Base-by-base conservation (phyloP, 257 asterid species). In the Handroanthus guayacan region DNA sequence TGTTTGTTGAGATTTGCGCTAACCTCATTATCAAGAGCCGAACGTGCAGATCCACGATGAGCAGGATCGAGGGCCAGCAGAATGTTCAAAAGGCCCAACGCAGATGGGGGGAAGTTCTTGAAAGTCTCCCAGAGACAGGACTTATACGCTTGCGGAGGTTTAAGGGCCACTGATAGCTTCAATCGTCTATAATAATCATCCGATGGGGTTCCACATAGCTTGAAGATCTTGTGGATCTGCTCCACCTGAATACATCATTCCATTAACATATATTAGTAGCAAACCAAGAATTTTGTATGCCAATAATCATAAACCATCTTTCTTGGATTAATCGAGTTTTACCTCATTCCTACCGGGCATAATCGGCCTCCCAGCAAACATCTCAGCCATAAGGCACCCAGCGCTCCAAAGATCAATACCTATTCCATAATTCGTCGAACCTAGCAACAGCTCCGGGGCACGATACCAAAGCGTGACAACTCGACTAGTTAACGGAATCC, bases 401-500 rank as follows among this genome's bases (percentile, higher is more conserved):
- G 79, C 96, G 43, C 98, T 93, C 98, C 97, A 93, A 16, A 93
- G 89, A 86, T 93, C 98, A 47, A 89, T 88, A 0, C 93, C 97
- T 25, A 72, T 43, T 20, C 97, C 97, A 76, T 93, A 93, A 12
- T 93, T 92, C 0, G 96, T 91, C 5, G 97, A 79, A 9, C 97
- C 98, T 8, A 93, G 36, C n/a, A 93, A 84, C 31, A 93, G 85
- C 86, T 93, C 97, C 0, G 96, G 97, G 5, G 97, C 96, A 73
- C 97, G 71, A 11, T 93, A 91, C 98, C 98, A 93, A 69, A 93
- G 93, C 3, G 98, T 93, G 75, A 93, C 98, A 16, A 93, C 98
- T 17, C 95, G 87, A 73, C 78, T 93, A 45, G 98, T 93, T 11
- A 89, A 77, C 31, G 90, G 96, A 51, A 81, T 89, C 61, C 45